Evolutionary conservation across 768 basidiomycete genomes (phyloP).

Genomic region (Tylopilus subfusipes): DNA sequence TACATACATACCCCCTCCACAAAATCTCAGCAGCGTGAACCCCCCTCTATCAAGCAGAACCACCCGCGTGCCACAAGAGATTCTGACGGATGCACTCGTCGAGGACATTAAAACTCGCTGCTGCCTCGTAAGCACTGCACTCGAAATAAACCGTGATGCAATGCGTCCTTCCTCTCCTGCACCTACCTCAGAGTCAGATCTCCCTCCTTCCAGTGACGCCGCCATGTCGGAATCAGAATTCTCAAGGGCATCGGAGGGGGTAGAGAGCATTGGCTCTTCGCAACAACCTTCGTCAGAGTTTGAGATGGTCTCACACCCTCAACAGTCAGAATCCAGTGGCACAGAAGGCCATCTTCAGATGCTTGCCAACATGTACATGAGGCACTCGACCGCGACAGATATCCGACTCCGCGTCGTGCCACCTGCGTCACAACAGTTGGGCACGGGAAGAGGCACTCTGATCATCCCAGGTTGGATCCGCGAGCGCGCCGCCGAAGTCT

Average conservation of each 20-base stretch:
- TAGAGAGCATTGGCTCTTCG: conserved; percentile 48
- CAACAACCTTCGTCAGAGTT: conserved; percentile 50
- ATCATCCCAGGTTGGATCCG: conserved; percentile 94
- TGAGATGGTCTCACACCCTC: conserved; percentile 49
- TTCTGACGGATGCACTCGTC: conserved; percentile 75
- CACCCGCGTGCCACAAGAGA: conserved; percentile 69
- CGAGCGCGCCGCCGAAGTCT: conserved; percentile 84
- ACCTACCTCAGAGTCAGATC: conserved; percentile 37
- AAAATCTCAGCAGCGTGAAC: conserved; percentile 61
- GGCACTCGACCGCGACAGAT: conserved; percentile 76
- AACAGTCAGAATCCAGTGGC: conserved; percentile 27
- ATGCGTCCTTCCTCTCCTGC: conserved; percentile 32
- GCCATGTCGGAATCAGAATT: conserved; percentile 69
- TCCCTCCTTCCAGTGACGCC: conserved; percentile 48
- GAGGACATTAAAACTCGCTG: conserved; percentile 89
- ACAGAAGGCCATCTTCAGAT: conserved; percentile 45
- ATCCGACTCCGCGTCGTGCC: conserved; percentile 67
- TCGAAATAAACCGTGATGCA: conserved; percentile 40
- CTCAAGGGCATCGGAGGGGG: conserved; percentile 47
- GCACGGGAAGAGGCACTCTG: conserved; percentile 73
- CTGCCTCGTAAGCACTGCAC: conserved; percentile 76
- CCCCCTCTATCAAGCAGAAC: conserved; percentile 60
- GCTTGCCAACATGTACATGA: conserved; percentile 65
- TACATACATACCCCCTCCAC: conserved; percentile 79
- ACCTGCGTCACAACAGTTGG: conserved; percentile 60